Conservation (phyloP, 1,139 yeast genomes). For the Saccharomyces hybrid region DNA sequence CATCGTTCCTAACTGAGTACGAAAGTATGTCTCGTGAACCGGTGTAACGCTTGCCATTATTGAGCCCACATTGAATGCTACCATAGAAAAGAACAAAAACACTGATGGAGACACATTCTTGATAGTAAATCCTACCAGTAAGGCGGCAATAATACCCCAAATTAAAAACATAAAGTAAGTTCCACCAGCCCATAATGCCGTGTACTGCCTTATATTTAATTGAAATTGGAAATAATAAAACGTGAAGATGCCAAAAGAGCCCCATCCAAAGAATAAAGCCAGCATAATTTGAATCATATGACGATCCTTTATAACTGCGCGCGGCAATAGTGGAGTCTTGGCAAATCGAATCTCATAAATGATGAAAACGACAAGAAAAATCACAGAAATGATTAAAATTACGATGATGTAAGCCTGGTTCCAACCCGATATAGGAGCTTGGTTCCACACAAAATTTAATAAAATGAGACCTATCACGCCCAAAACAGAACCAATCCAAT, state of each 20-base stretch:
- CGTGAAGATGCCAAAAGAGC: constrained; percentile 50
- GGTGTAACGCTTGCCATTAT: constrained; percentile 45
- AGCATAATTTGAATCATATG: constrained; percentile 32
- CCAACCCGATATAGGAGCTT: constrained; percentile 52
- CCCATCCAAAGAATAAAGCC: constrained; percentile 45
- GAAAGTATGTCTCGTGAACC: constrained; percentile 42
- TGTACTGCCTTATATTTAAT: constrained; percentile 40
- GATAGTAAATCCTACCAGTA: constrained; percentile 39
- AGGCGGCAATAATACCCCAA: constrained; percentile 43
- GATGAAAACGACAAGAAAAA: constrained; percentile 31
- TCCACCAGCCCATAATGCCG: constrained; percentile 40
- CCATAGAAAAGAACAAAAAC: constrained; percentile 38
- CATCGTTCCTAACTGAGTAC: constrained; percentile 42
- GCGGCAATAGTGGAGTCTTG: constrained; percentile 42
- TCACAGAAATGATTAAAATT: constrained; percentile 38
- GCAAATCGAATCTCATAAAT: constrained; percentile 28
- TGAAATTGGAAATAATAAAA: constrained; percentile 35
- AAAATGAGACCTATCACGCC: constrained; percentile 45
- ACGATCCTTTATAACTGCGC: constrained; percentile 34
- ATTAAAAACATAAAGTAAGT: constrained; percentile 42
- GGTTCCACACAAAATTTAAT: constrained; percentile 48
- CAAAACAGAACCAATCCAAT: constrained; percentile 40
- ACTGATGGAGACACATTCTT: constrained; percentile 40
- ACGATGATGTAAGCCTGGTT: constrained; percentile 40
- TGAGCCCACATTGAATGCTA: constrained; percentile 44